Conservation (phyloP, 345 rosid species). For the Arabis hirsuta region DNA sequence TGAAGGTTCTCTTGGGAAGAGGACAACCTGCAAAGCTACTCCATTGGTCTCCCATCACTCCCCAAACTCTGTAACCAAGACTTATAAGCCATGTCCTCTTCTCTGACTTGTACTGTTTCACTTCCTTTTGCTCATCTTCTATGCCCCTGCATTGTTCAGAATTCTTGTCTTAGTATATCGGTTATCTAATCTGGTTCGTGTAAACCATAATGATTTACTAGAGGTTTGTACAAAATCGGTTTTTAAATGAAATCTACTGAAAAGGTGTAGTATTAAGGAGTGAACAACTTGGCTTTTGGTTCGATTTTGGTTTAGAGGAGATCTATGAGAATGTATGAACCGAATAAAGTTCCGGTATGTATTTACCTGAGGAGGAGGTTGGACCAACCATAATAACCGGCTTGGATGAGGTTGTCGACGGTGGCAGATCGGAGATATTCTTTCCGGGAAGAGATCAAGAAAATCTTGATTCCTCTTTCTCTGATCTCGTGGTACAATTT, state of each 20-base stretch:
- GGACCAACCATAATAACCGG: slow-evolving; percentile 88
- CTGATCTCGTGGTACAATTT: slow-evolving; percentile 64
- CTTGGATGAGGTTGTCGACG: slow-evolving; percentile 75
- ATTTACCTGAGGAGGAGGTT: slow-evolving; percentile 66
- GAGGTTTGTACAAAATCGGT: slow-evolving; percentile 25
- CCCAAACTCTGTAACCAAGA: slow-evolving; percentile 82
- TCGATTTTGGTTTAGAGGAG: background rate
- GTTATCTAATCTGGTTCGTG: slow-evolving; percentile 12
- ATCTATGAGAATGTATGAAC: background rate
- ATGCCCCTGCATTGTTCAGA: slow-evolving; percentile 54
- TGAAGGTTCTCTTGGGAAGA: slow-evolving; percentile 70
- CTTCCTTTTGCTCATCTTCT: slow-evolving; percentile 62
- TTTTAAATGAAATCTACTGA: slow-evolving; percentile 4
- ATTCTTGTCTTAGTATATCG: slow-evolving; percentile 14
- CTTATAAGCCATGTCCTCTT: slow-evolving; percentile 55
- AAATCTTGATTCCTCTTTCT: slow-evolving; percentile 69
- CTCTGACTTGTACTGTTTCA: slow-evolving; percentile 65
- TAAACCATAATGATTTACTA: background rate
- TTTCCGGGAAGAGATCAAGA: slow-evolving; percentile 76
- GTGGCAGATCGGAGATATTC: slow-evolving; percentile 77
- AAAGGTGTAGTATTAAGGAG: background rate
- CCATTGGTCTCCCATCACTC: slow-evolving; percentile 81
- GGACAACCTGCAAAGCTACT: slow-evolving; percentile 78
- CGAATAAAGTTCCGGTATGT: slow-evolving; percentile 2
- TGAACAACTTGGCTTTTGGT: background rate